Percentiles rank a stretch among this genome's conserved stretches.
These are phyloP conservation scores for Macrocybe gigantea DNA, from an alignment of 768 basidiomycete species.

Conservation along the genomic window DNA sequence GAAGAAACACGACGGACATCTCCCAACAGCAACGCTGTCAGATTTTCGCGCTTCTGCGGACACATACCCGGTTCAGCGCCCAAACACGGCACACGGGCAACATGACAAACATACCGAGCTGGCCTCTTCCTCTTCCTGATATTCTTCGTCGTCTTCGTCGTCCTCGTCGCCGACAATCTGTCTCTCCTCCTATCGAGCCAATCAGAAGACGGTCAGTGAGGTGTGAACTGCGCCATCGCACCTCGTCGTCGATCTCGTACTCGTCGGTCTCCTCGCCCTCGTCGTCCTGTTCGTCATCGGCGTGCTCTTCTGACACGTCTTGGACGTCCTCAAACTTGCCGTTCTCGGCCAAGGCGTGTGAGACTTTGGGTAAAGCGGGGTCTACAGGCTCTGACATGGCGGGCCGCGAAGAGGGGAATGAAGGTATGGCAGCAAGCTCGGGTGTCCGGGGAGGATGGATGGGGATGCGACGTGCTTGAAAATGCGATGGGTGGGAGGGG, in stretches of 20 bases:
- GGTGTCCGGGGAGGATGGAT: too few species aligned
- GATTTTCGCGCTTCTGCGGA: constrained; percentile 5
- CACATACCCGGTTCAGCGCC: neutral
- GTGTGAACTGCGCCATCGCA: neutral
- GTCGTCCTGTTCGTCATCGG: constrained; percentile 2
- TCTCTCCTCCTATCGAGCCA: constrained; percentile 5
- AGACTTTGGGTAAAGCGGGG: neutral
- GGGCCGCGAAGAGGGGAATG: constrained; percentile 17
- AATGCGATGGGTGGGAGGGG: too few species aligned
- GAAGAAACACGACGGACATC: constrained; percentile 7
- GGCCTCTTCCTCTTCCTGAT: constrained; percentile 8
- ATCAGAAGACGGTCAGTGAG: neutral
- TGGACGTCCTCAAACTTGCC: neutral
- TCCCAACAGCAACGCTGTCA: constrained; percentile 14
- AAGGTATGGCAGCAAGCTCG: neutral
- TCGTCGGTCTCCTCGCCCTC: constrained; percentile 17
- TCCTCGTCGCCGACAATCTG: constrained; percentile 9
- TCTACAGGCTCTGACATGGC: neutral
- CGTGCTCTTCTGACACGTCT: neutral
- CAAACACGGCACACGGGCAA: neutral
- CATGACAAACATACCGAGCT: constrained; percentile 9
- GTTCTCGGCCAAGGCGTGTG: neutral
- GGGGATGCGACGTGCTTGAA: too few species aligned
- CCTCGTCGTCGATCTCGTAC: constrained; percentile 14
- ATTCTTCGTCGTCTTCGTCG: constrained; percentile 11